Base-by-base conservation (phyloP, 139 green algal species). In the Deuterostichococcus epilithicus region DNA sequence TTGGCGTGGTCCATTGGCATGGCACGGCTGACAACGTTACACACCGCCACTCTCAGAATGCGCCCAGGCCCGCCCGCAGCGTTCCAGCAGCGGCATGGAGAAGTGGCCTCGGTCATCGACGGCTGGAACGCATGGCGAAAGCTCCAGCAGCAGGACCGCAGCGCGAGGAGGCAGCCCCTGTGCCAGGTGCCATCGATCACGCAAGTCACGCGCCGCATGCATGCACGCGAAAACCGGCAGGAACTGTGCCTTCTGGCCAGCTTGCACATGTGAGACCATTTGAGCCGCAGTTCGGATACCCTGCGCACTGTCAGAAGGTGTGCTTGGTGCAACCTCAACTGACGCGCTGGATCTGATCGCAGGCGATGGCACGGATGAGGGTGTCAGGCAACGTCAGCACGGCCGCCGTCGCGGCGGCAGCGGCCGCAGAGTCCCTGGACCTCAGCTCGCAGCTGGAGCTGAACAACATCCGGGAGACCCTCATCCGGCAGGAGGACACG, bases 401-500 rank as follows among this genome's bases (percentile, higher is more conserved):
- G 15, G 26, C 23, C 22, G 34, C 34, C 8, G n/a, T 38, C 35
- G 6, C 68, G 22, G 35, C 36, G 35, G 68, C 37, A 13, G 30
- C n/a, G 18, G 32, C 26, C n/a, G 22, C 74, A 26, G 69, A 59
- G 36, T 70, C 70, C 6, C 23, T 44, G 32, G 86, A 91, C 76
- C 83, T 88, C 74, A 89, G 79, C 79, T 70, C 80, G 0, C 74
- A 80, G 1, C 78, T 97, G 23, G 84, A 83, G 5, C 78, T 97
- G 45, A 79, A 84, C 76, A 96, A 95, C 83, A 92, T 98, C 60
- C 87, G 94, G 20, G 79, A 88, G 74, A 80, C 82, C 1, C 87
- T 97, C 5, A 97, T 97, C 47, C 81, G 92, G 10, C 92, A 97
- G 84, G 95, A 99, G 78, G 96, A 99, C 87, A 98, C 90, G 38